A percentile compares a stretch with the other conserved stretches of the same genome.
phyloP scores from a whole-genome alignment of 108 stramenopile species.

The Parmales sp. region DNA sequence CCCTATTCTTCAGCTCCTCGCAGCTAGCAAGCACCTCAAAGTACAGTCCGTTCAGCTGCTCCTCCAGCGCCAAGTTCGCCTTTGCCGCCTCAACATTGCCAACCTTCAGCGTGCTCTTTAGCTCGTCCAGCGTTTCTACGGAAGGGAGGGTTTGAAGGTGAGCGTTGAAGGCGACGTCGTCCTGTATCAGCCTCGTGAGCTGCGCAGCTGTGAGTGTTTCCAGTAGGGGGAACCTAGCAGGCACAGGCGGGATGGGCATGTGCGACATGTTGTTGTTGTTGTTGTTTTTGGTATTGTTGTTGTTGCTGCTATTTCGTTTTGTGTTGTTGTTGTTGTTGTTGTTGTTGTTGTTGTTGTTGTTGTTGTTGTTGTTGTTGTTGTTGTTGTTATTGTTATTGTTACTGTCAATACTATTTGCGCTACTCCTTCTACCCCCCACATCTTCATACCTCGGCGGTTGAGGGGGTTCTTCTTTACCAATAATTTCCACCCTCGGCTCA shows the following conservation, averaged over 20 bases:
- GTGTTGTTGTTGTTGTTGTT: too few species aligned
- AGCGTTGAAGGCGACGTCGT: not conserved
- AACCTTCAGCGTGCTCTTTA: not conserved
- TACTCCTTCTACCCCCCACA: too few species aligned
- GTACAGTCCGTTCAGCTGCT: not conserved
- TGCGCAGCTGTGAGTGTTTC: not conserved
- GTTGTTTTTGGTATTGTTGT: too few species aligned
- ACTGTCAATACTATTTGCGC: too few species aligned
- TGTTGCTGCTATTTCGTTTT: too few species aligned
- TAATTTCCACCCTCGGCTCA: too few species aligned
- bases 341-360: too few species aligned
- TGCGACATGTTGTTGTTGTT: not conserved
- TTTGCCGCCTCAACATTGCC: not conserved
- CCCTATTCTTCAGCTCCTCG: not conserved
- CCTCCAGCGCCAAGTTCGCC: not conserved
- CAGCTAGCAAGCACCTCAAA: not conserved
- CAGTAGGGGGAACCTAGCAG: not conserved
- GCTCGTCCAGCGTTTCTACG: not conserved
- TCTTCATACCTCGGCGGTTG: too few species aligned
- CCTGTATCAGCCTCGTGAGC: not conserved
- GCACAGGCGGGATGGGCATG: conserved; percentile 8
- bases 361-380: too few species aligned
- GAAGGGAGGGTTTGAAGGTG: not conserved
- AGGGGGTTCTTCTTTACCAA: too few species aligned
- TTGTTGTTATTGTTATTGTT: too few species aligned